Evolutionary conservation across 2,329 filamentous ascomycete genomes (phyloP).

Genomic region (Fusarium algeriense): DNA sequence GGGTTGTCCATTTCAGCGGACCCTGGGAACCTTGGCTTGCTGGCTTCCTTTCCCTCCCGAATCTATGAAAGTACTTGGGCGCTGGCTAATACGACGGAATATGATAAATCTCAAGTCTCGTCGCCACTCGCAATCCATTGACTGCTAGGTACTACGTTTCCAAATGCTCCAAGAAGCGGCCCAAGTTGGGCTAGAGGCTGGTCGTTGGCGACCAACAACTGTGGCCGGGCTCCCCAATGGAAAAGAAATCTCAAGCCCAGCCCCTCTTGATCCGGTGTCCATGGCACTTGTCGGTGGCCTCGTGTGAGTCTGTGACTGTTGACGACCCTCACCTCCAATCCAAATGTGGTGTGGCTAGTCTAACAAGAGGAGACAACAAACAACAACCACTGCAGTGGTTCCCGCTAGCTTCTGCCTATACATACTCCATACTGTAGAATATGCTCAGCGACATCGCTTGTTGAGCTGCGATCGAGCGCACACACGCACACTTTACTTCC

Average conservation of each 20-base stretch:
- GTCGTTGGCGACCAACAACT: slow-evolving; percentile 43
- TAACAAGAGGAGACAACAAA: slow-evolving; percentile 25
- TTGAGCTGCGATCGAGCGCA: slow-evolving; percentile 36
- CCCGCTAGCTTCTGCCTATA: slow-evolving; percentile 27
- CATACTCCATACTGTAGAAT: slow-evolving; percentile 9
- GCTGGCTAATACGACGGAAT: slow-evolving; percentile 19
- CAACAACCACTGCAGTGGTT: slow-evolving; percentile 26
- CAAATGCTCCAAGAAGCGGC: slow-evolving; percentile 35
- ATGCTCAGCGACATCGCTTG: slow-evolving; percentile 37
- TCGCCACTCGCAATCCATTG: slow-evolving; percentile 44
- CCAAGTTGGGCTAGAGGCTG: slow-evolving; percentile 47
- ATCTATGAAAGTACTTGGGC: slow-evolving; percentile 22
- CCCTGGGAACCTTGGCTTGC: slow-evolving; percentile 22
- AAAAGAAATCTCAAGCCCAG: slow-evolving; percentile 32
- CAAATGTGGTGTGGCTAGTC: slow-evolving; percentile 31
- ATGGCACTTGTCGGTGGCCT: slow-evolving; percentile 37
- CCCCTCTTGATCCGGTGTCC: slow-evolving; percentile 37
- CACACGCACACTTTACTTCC: slow-evolving; percentile 32
- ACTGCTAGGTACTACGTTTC: slow-evolving; percentile 46
- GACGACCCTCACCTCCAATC: slow-evolving; percentile 39
- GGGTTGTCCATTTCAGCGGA: slow-evolving; percentile 37
- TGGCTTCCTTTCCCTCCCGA: slow-evolving; percentile 40
- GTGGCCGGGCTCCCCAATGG: slow-evolving; percentile 33
- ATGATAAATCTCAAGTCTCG: slow-evolving; percentile 23
- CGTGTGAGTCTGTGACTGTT: slow-evolving; percentile 36